Evolutionary conservation across 345 rosid species (phyloP).

Genomic region (Populus deltoides): DNA sequence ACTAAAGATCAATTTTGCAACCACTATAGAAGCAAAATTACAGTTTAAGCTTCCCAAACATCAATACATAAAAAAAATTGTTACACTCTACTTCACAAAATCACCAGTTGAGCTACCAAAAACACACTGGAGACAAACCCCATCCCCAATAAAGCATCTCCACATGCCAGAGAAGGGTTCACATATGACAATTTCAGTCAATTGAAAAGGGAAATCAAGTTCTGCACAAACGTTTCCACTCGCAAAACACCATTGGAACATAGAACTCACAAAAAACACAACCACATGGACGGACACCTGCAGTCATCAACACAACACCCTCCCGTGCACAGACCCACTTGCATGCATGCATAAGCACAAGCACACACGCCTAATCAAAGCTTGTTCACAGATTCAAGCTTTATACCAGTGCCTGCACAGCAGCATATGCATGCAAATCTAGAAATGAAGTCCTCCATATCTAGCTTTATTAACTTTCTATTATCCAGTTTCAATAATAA

Average conservation of each 20-base stretch:
- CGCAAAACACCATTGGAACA: background rate
- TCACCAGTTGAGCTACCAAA: background rate
- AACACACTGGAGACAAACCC: background rate
- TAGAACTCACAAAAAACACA: background rate
- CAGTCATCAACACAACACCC: background rate
- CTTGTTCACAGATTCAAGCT: background rate
- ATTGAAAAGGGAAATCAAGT: background rate
- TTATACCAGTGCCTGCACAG: background rate
- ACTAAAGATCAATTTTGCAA: background rate
- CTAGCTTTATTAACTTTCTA: background rate
- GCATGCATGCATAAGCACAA: background rate
- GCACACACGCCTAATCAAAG: background rate
- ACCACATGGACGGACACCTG: background rate
- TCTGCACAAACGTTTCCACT: background rate
- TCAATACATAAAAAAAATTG: background rate
- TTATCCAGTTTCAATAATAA: background rate
- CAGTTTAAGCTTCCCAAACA: background rate
- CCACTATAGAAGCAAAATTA: background rate
- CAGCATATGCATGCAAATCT: background rate
- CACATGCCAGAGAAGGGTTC: background rate
- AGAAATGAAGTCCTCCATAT: background rate
- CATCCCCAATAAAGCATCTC: background rate
- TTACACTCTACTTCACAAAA: background rate
- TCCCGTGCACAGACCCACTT: background rate
- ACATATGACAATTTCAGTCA: background rate